These are phyloP conservation scores for Paraphoma sp. DNA, from an alignment of 2,329 filamentous ascomycete genomes.

Conservation along the genomic window DNA sequence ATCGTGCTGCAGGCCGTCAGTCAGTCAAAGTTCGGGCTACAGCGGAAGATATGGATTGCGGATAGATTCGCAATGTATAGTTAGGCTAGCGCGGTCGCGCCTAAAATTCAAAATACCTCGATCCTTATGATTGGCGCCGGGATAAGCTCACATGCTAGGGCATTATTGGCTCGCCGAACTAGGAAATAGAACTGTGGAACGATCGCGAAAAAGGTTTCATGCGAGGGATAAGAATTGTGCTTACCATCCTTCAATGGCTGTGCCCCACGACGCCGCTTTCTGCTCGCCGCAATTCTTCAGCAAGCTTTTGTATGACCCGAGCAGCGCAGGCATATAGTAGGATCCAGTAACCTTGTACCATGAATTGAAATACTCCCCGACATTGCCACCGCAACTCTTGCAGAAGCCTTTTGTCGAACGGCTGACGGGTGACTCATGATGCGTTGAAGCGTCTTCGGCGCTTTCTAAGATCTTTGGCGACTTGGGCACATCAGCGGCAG, in stretches of 20 bases:
- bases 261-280: conserved; percentile 36
- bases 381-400: conserved; percentile 29
- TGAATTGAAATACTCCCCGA: conserved; percentile 48
- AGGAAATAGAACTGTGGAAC: conserved; percentile 38
- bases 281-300: conserved; percentile 32
- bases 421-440: conserved; percentile 14
- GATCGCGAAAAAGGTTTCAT: conserved; percentile 23
- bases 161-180: conserved; percentile 34
- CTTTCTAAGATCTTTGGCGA: conserved; percentile 14
- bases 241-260: conserved; percentile 48
- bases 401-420: conserved; percentile 39
- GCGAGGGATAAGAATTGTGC: conserved; percentile 25
- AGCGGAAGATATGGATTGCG: conserved; percentile 3
- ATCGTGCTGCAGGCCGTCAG: conserved; percentile 32
- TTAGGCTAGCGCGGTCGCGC: conserved; percentile 41
- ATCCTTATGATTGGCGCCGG: conserved; percentile 39
- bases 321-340: conserved; percentile 44
- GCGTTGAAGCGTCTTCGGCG: conserved; percentile 18
- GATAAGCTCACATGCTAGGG: conserved; percentile 40
- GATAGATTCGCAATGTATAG: conserved; percentile 48
- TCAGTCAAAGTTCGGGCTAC: conserved; percentile 19
- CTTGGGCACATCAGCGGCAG: conserved; percentile 1
- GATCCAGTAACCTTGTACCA: conserved; percentile 43
- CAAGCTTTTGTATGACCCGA: conserved; percentile 41
- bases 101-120: conserved; percentile 41